phyloP scores from a whole-genome alignment of 768 basidiomycete species.

The Botryobasidium botryosum region DNA sequence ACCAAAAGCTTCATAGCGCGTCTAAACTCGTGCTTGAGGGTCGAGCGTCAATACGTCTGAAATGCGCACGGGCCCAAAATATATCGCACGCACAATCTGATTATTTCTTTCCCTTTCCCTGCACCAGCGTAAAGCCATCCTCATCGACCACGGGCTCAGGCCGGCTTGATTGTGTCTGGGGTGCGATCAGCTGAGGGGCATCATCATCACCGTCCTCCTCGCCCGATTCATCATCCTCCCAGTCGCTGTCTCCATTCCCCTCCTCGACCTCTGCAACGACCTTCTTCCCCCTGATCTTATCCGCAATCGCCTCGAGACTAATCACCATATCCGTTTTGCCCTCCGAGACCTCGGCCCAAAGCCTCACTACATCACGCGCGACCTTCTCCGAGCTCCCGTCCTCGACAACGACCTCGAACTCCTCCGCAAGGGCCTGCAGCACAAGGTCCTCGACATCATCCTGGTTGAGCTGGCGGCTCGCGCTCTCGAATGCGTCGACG shows the following conservation, averaged over 20 bases:
- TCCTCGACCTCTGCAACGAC: constrained; percentile 17
- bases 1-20: too few species aligned
- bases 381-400: constrained; percentile 68
- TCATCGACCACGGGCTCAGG: constrained; percentile 68
- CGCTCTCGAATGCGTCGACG: constrained; percentile 46
- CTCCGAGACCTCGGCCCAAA: constrained; percentile 32
- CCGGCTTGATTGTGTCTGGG: constrained; percentile 18
- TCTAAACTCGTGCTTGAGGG: too few species aligned
- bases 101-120: constrained; percentile 20
- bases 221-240: constrained; percentile 25
- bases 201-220: constrained; percentile 13
- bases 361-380: constrained; percentile 47
- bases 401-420: constrained; percentile 70
- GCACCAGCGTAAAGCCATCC: constrained; percentile 79
- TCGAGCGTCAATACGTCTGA: too few species aligned
- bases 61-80: too few species aligned
- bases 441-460: constrained; percentile 70
- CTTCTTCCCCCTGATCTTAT: constrained; percentile 38
- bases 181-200: constrained; percentile 35
- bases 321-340: constrained; percentile 34
- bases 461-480: constrained; percentile 33
- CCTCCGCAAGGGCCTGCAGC: constrained; percentile 70
- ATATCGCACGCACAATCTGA: too few species aligned
- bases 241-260: constrained; percentile 10
- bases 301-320: constrained; percentile 48